These are phyloP conservation scores for Sporisorium scitamineum DNA, from an alignment of 1,284 basidiomycete species.

Conservation along the genomic window DNA sequence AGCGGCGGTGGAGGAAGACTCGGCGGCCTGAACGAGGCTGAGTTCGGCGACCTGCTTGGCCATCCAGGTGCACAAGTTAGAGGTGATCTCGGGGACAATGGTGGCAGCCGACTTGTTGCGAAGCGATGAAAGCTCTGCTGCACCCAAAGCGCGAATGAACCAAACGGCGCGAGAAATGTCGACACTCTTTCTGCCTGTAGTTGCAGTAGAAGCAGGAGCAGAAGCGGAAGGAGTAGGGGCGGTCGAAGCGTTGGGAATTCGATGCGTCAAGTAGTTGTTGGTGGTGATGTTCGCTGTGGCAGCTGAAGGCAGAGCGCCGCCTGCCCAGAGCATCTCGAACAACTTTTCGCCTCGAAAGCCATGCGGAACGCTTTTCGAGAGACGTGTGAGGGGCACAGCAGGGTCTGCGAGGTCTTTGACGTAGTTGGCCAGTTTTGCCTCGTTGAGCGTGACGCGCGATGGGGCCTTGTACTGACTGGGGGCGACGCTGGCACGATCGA, in stretches of 20 bases:
- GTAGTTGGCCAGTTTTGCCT: conserved; percentile 87
- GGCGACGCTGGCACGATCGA: conserved; percentile 26
- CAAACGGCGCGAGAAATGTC: conserved; percentile 89
- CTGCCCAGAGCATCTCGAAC: conserved; percentile 83
- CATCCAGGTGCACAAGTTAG: conserved; percentile 85
- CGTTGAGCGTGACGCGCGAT: conserved; percentile 84
- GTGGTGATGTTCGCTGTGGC: conserved; percentile 2
- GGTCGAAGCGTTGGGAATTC: conserved; percentile 4
- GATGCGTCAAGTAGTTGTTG: conserved; percentile 21
- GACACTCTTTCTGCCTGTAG: conserved; percentile 76
- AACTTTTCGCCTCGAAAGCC: conserved; percentile 91
- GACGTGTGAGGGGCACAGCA: conserved; percentile 84
- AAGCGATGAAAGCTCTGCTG: conserved; percentile 79
- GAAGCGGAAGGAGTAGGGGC: conserved; percentile 8
- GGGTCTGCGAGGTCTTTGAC: conserved; percentile 91
- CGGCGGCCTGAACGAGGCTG: conserved; percentile 29
- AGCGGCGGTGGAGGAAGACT: conserved; percentile 36
- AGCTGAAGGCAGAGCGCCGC: conserved; percentile 39
- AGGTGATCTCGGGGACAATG: conserved; percentile 93
- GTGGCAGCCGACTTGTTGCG: conserved; percentile 65
- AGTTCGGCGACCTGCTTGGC: conserved; percentile 89
- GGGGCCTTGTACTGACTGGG: conserved; percentile 52
- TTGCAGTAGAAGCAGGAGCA: conserved; percentile 50
- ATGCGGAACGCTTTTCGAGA: conserved; percentile 90
- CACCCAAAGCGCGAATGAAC: conserved; percentile 94